Evolutionary conservation across 768 basidiomycete species (phyloP), one percentile per base, ranked within the genome.

Genomic region (Phaeotremella skinneri): DNA sequence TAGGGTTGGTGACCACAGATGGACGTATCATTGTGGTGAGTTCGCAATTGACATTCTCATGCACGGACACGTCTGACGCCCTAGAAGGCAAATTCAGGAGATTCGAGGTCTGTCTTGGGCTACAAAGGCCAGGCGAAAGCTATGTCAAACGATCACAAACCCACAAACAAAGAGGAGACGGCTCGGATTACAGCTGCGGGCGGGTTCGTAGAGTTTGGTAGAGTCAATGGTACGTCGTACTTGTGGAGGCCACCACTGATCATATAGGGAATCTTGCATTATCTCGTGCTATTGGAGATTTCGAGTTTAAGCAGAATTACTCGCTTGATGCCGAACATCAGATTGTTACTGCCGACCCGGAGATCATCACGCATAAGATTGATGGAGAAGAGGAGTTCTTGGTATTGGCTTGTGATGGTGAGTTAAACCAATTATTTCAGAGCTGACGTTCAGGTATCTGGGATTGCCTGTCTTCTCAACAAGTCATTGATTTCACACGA

Each of bases 271-370:
- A 98, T 74, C 85, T 99, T 56, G 94, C 96, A 0, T 79, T 98
- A 37, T 93, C 93, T 16, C 83, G 96, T 68, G 96, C 96, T 3
- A 80, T 99, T 26, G 96, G 96, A 55, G 96, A 99, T 76, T 98
- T 99, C 75, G 91, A 96, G 64, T 99, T 96, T 83, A 99, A 99
- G 82, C 92, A 94, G 80, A 94, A 93, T 73, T 84, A 84, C 49
- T 78, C 83, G 17, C 78, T 97, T 9, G 77, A 83, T 41, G 86
- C 93, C 17, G 94, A 98, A 78, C 83, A 85, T 50, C 96, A 99
- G 78, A 86, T 93, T 58, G 96, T 99, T 67, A 98, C 96, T 1
- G 84, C 90, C 37, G 85, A 99, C 75, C 96, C 96, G 21, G 96
- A 99, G 58, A 80, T 99, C 64, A 89, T 84, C 17, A 80, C 81